Conservation (phyloP, 2,329 filamentous ascomycete genomes). For the Pseudovirgaria hyperparasitica region DNA sequence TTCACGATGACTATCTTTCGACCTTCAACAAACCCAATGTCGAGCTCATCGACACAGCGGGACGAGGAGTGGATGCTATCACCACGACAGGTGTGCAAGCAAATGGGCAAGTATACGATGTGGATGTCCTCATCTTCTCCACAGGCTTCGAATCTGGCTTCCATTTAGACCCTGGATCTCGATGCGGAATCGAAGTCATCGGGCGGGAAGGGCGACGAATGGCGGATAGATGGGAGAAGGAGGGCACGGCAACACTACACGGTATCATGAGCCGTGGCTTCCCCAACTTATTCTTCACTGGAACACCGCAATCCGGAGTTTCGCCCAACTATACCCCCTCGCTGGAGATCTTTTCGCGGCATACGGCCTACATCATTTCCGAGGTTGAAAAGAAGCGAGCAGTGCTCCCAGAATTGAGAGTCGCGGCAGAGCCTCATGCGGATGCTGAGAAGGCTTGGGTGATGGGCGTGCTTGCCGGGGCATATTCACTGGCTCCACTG, state of each 20-base stretch:
- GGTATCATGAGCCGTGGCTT: slow-evolving; percentile 2
- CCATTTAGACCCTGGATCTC: slow-evolving; percentile 10
- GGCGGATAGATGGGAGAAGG: slow-evolving; percentile 1
- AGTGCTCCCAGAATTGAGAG: no score
- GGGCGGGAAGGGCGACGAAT: no score
- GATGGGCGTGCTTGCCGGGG: no score
- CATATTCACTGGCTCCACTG: no score
- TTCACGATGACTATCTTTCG: slow-evolving; percentile 45
- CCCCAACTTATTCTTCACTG: slow-evolving; percentile 3
- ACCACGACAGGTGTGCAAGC: slow-evolving; percentile 37
- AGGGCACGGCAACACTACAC: slow-evolving; percentile 2
- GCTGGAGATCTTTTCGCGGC: not conserved
- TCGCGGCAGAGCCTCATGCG: no score
- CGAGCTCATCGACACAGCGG: slow-evolving; percentile 45
- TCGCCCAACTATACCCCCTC: not conserved
- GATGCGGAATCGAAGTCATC: no score
- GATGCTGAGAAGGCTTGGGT: no score
- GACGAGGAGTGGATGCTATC: slow-evolving; percentile 35
- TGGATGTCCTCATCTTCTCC: slow-evolving; percentile 35
- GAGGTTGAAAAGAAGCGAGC: slow-evolving; percentile 2
- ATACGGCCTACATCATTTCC: slow-evolving; percentile 3
- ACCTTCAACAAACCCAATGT: slow-evolving; percentile 47
- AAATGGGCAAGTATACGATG: slow-evolving; percentile 33
- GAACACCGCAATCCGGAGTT: not conserved
- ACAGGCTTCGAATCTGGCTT: slow-evolving; percentile 30